Evolutionary conservation across 2,329 filamentous ascomycete genomes (phyloP), one percentile per base, ranked within the genome.

Genomic region (Talaromyces sp.): DNA sequence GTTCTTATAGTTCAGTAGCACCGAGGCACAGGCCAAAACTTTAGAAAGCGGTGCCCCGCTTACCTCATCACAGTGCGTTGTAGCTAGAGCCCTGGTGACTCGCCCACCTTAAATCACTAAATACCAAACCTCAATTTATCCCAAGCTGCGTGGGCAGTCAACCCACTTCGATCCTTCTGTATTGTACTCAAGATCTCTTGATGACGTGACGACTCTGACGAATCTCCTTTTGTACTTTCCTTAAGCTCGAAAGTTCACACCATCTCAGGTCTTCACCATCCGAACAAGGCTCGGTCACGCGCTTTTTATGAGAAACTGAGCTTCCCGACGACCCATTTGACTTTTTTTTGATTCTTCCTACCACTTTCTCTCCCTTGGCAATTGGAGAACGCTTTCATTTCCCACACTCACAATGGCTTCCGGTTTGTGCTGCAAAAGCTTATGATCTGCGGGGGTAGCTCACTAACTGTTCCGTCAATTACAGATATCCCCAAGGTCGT

Each of bases 401-500:
- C 20, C n/a, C 16, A 10, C 16, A 13, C 16, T 13, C 11, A 43
- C 42, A 47, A 65, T 63, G 59, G 51, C 51, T 39, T 42, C 54
- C 19, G 57, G 62, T 63, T 14, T 50, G 63, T 55, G 10, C 32
- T 30, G 10, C 9, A 30, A 16, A 11, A 17, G 37, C 16, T 37
- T 7, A 9, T 14, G 17, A 37, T 41, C 7, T 27, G 7, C 30
- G 19, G 19, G 7, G n/a, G 10, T 45, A 9, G 37, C 41, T 49
- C 13, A 40, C 35, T 16, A 33, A 39, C 16, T 11, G 14, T 22
- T 16, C 24, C 45, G 24, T 27, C 24, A 17, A 14, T 35, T 27
- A 7, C 52, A 77, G 75, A 77, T 59, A 70, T 73, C n/a, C 72
- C 73, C 14, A 76, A 77, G 59, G 90, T 91, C 52, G 91, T 96